These are phyloP conservation scores for Sorghum bicolor DNA, from an alignment of 176 grass and related monocot genomes.

Conservation along the genomic window Sorghum_bicolor_NCBIv3 NC_012872.2:62685001-62685500, in stretches of 20 bases:
- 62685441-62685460: background rate
- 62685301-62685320: background rate
- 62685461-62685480: background rate
- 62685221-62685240: background rate
- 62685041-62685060: background rate
- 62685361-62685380: background rate
- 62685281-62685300: background rate
- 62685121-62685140: conserved; percentile 31
- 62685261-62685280: background rate
- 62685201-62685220: background rate
- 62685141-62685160: conserved; percentile 18
- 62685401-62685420: conserved; percentile 7
- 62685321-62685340: background rate
- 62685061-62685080: background rate
- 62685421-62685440: background rate
- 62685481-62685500: no score
- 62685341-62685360: background rate
- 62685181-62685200: conserved; percentile 10
- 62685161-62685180: background rate
- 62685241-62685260: conserved; percentile 17
- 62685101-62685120: conserved; percentile 21
- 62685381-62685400: background rate
- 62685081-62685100: conserved; percentile 30
- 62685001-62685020: background rate
- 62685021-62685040: conserved; percentile 17